Percentiles rank a stretch among this genome's conserved stretches.
Evolutionary conservation across 2,329 filamentous ascomycete genomes (phyloP).

Genomic region (Magnaporthiopsis rhizophila): DNA sequence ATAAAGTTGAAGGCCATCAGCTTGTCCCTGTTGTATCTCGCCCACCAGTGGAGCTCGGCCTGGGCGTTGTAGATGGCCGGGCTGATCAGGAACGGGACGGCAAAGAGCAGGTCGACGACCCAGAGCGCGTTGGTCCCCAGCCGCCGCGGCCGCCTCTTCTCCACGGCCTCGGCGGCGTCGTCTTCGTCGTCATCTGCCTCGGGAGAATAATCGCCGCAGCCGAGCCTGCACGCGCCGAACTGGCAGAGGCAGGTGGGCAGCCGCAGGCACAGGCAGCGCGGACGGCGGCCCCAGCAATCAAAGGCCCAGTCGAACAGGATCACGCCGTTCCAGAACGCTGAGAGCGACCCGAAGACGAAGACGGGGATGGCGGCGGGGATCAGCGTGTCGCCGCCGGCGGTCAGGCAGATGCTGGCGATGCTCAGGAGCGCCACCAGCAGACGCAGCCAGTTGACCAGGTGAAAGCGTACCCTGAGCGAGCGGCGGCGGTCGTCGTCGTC

Average conservation of each 20-base stretch:
- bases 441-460: background rate
- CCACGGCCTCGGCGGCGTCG: too few species aligned
- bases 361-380: background rate
- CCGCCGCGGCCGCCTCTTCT: background rate
- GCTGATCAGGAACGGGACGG: conserved; percentile 2
- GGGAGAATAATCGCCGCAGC: background rate
- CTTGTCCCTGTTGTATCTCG: background rate
- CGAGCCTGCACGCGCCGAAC: background rate
- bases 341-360: background rate
- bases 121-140: background rate
- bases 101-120: background rate
- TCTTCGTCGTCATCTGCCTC: too few species aligned
- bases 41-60: background rate
- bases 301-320: background rate
- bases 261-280: background rate
- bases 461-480: background rate
- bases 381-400: background rate
- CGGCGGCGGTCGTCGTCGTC: background rate
- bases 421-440: background rate
- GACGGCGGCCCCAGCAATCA: background rate
- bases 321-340: background rate
- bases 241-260: background rate
- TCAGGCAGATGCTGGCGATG: background rate
- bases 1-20: background rate
- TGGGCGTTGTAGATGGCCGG: conserved; percentile 6